Conservation (phyloP, 306 rosid species). For the Vicia sativa region DNA sequence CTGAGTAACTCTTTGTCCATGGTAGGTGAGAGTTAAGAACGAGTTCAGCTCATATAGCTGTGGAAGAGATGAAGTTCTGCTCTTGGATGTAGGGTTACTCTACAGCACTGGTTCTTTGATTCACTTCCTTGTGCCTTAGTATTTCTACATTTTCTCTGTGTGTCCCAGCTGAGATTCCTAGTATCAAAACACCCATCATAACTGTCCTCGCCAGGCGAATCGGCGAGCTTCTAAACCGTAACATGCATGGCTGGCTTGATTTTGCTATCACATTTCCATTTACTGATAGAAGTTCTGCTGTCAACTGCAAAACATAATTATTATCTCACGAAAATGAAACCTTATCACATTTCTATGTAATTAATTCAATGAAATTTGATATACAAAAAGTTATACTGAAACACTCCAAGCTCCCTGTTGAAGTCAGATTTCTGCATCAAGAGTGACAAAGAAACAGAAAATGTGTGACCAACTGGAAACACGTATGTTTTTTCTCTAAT, state of each 20-base stretch:
- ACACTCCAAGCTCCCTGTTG: constrained; percentile 70
- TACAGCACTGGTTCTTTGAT: constrained; percentile 56
- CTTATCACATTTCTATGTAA: background rate
- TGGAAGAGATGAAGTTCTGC: constrained; percentile 62
- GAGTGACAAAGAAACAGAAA: constrained; percentile 54
- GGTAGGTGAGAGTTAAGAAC: constrained; percentile 62
- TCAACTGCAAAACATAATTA: constrained; percentile 57
- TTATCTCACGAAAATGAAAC: too few species aligned
- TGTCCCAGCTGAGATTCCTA: constrained; percentile 66
- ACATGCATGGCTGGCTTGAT: constrained; percentile 82
- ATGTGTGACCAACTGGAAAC: constrained; percentile 76
- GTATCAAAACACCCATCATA: constrained; percentile 53
- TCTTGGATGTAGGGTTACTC: constrained; percentile 61
- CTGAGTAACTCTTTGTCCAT: constrained; percentile 58
- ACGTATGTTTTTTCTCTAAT: constrained; percentile 42
- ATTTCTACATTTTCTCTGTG: constrained; percentile 55
- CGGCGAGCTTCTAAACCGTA: constrained; percentile 70
- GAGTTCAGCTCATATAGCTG: constrained; percentile 70
- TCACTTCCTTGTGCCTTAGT: constrained; percentile 64
- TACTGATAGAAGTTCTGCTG: constrained; percentile 59
- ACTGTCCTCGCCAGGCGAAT: constrained; percentile 62
- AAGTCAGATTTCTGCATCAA: constrained; percentile 83
- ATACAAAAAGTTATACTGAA: constrained; percentile 58
- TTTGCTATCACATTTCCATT: constrained; percentile 56
- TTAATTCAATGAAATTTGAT: constrained; percentile 5